phyloP scores from a whole-genome alignment of 2,329 filamentous ascomycete genomes.

The Monosporascus sp. region DNA sequence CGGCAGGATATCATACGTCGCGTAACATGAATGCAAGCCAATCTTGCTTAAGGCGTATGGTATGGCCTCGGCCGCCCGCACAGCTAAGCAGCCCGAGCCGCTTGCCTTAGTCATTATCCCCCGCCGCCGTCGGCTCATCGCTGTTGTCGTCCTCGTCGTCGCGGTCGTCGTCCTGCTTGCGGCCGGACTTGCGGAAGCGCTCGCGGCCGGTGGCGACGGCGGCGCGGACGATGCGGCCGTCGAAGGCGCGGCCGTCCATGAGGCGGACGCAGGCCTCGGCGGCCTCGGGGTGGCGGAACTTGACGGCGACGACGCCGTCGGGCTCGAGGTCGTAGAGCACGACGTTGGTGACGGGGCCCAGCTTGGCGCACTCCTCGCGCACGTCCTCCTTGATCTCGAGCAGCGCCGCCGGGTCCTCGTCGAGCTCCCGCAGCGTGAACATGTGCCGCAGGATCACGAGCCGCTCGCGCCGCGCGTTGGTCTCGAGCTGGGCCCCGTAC shows the following conservation, averaged over 20 bases:
- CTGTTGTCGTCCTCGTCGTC: conserved; percentile 10
- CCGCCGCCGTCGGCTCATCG: not conserved
- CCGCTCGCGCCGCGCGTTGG: conserved; percentile 60
- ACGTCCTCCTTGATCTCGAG: conserved; percentile 95
- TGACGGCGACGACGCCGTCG: conserved; percentile 79
- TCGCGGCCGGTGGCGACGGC: conserved; percentile 66
- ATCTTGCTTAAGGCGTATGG: not conserved
- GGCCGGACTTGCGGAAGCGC: conserved; percentile 65
- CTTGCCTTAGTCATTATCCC: not conserved
- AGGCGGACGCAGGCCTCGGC: conserved; percentile 67
- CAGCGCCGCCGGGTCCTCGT: conserved; percentile 76
- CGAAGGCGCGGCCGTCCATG: conserved; percentile 80
- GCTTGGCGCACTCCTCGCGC: conserved; percentile 79
- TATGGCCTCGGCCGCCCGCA: no score
- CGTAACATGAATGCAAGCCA: not conserved
- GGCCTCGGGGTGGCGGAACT: conserved; percentile 66
- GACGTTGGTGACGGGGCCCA: conserved; percentile 86
- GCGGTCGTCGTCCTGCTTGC: conserved; percentile 34
- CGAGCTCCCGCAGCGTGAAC: conserved; percentile 82
- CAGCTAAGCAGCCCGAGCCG: no score
- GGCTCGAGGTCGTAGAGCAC: conserved; percentile 83
- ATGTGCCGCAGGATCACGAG: conserved; percentile 85
- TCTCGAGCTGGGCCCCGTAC: conserved; percentile 44
- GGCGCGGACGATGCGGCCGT: conserved; percentile 65
- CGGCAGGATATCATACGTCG: not conserved